Conservation (phyloP, 1,139 yeast genomes). For the Debaryomycetaceae sp. region DNA sequence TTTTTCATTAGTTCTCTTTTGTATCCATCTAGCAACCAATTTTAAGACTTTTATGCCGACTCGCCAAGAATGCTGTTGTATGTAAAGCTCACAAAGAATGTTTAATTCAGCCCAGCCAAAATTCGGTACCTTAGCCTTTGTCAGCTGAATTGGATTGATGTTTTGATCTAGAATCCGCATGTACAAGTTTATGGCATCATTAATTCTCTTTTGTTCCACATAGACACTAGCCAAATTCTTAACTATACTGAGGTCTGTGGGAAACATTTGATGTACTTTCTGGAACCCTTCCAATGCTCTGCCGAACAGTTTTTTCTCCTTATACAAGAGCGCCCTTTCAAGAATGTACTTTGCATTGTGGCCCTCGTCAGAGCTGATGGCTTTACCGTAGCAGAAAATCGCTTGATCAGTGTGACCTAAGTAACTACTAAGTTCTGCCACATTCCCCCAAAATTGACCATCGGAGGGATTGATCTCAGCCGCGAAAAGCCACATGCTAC, state of each 20-base stretch:
- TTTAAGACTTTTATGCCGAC: conserved; percentile 66
- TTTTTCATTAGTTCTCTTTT: conserved; percentile 61
- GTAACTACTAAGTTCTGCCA: conserved; percentile 72
- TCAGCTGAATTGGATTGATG: conserved; percentile 29
- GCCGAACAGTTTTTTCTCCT: conserved; percentile 59
- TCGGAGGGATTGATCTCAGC: conserved; percentile 80
- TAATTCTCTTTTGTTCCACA: conserved; percentile 68
- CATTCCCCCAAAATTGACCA: conserved; percentile 77
- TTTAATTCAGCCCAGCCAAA: conserved; percentile 91
- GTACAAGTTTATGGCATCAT: conserved; percentile 80
- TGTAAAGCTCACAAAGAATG: conserved; percentile 73
- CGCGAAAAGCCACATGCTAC: conserved; percentile 79
- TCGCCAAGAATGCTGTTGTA: conserved; percentile 60
- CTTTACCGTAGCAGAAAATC: conserved; percentile 73
- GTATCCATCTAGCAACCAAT: conserved; percentile 79
- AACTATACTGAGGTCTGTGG: conserved; percentile 58
- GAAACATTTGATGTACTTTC: conserved; percentile 56
- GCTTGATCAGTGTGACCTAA: conserved; percentile 80
- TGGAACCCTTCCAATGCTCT: conserved; percentile 77
- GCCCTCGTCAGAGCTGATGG: conserved; percentile 54
- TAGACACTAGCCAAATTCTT: conserved; percentile 76
- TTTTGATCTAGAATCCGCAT: conserved; percentile 61
- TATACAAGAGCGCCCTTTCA: conserved; percentile 63
- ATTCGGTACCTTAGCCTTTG: conserved; percentile 29
- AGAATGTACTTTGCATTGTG: conserved; percentile 53